phyloP scores from a whole-genome alignment of 2,329 filamentous ascomycete genomes.

The Colletotrichum lentis region DNA sequence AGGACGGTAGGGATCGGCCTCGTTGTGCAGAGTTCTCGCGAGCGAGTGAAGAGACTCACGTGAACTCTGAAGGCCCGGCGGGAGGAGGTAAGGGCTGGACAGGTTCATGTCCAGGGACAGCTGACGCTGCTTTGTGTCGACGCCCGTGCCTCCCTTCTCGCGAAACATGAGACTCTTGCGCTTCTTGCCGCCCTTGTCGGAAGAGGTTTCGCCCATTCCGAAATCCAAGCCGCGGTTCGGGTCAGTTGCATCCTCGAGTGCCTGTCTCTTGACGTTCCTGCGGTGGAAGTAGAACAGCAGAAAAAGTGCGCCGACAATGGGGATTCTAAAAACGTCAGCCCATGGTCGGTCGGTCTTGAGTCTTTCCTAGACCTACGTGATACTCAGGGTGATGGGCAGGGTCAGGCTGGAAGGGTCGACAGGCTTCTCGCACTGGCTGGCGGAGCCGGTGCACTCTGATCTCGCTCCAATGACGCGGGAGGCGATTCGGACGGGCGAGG shows the following conservation, averaged over 20 bases:
- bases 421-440: slow-evolving; percentile 67
- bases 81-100: slow-evolving; percentile 90
- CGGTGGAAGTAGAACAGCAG: slow-evolving; percentile 82
- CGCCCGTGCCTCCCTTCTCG: slow-evolving; percentile 57
- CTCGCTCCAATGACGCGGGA: slow-evolving; percentile 38
- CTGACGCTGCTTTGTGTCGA: slow-evolving; percentile 56
- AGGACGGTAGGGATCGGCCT: slow-evolving; percentile 85
- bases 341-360: not conserved
- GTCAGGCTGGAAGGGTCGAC: slow-evolving; percentile 63
- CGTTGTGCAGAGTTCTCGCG: slow-evolving; percentile 75
- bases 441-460: slow-evolving; percentile 36
- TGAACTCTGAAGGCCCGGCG: slow-evolving; percentile 79
- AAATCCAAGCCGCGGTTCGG: slow-evolving; percentile 94
- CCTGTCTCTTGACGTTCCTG: slow-evolving; percentile 75
- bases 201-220: slow-evolving; percentile 69
- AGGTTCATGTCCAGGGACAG: slow-evolving; percentile 78
- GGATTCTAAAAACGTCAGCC: slow-evolving; percentile 67
- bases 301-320: slow-evolving; percentile 70
- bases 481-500: slow-evolving; percentile 20
- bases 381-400: slow-evolving; percentile 72
- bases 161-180: slow-evolving; percentile 55
- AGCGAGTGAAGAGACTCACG: slow-evolving; percentile 87
- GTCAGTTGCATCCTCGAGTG: slow-evolving; percentile 81
- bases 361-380: slow-evolving; percentile 68
- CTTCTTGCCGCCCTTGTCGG: slow-evolving; percentile 47